These are phyloP conservation scores for Diaporthe vaccinii DNA, from an alignment of 2,329 filamentous ascomycete species.

Conservation along the genomic window DNA sequence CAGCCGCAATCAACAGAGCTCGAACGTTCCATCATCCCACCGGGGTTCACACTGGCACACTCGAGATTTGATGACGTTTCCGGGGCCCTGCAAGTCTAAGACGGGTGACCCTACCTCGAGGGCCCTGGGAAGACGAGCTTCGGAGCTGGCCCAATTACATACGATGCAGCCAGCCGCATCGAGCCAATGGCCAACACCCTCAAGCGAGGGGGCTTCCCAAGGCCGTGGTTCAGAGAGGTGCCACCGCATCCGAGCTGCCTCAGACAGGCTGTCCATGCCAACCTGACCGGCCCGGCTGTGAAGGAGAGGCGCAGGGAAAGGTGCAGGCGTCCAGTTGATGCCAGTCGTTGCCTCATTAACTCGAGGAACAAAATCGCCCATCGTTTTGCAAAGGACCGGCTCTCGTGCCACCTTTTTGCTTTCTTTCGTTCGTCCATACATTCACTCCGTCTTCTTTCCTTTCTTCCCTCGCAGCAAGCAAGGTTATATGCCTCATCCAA, in stretches of 20 bases:
- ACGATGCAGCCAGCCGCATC: conserved; percentile 22
- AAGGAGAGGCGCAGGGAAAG: neutral
- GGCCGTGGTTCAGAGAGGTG: conserved; percentile 33
- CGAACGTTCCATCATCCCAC: conserved; percentile 20
- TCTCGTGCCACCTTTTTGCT: neutral
- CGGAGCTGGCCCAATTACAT: conserved; percentile 12
- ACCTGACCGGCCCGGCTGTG: neutral
- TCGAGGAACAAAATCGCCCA: neutral
- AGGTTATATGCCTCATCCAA: conserved; percentile 21
- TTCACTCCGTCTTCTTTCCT: neutral
- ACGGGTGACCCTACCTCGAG: conserved; percentile 1
- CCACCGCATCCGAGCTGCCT: conserved; percentile 27
- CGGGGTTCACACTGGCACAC: neutral
- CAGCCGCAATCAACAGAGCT: conserved; percentile 24
- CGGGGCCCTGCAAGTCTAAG: conserved; percentile 27
- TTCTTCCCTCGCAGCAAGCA: conserved; percentile 1
- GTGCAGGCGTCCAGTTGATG: neutral
- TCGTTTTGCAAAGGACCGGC: neutral
- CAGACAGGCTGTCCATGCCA: conserved; percentile 4
- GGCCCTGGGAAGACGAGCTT: neutral
- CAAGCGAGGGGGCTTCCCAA: conserved; percentile 40
- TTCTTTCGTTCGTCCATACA: neutral
- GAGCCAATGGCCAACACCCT: conserved; percentile 34
- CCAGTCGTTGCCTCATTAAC: neutral
- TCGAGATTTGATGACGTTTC: conserved; percentile 30